Conservation (phyloP, 2,329 filamentous ascomycete genomes). For the Cryphonectria radicalis region DNA sequence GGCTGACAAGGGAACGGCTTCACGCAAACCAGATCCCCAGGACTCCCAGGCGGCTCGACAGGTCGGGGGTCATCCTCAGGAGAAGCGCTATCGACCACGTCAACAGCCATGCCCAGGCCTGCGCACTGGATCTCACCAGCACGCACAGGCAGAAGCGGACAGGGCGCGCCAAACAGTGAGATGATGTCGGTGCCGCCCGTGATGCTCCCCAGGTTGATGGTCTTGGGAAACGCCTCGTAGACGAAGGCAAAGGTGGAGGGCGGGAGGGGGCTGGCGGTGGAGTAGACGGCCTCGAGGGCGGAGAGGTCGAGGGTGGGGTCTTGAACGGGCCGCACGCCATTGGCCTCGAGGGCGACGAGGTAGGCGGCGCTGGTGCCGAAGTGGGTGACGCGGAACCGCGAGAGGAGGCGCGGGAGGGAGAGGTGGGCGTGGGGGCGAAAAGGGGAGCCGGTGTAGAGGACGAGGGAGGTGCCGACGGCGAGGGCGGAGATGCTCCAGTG, state of each 20-base stretch:
- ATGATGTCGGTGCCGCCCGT: slow-evolving; percentile 97
- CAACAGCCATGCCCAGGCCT: slow-evolving; percentile 79
- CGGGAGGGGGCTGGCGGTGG: slow-evolving; percentile 87
- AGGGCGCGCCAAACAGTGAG: slow-evolving; percentile 88
- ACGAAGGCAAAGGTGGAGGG: slow-evolving; percentile 93
- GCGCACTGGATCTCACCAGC: slow-evolving; percentile 78
- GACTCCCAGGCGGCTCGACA: slow-evolving; percentile 61
- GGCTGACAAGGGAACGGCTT: slow-evolving; percentile 90
- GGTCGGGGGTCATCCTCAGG: slow-evolving; percentile 53
- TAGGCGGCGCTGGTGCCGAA: slow-evolving; percentile 97
- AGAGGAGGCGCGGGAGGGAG: slow-evolving; percentile 81
- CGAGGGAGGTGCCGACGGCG: slow-evolving; percentile 78
- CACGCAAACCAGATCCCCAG: slow-evolving; percentile 87
- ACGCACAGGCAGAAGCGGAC: slow-evolving; percentile 73
- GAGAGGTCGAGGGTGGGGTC: slow-evolving; percentile 62
- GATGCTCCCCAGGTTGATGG: slow-evolving; percentile 89
- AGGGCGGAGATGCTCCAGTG: slow-evolving; percentile 92
- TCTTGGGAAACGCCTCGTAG: slow-evolving; percentile 77
- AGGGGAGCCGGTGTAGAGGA: slow-evolving; percentile 91
- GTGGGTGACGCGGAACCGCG: slow-evolving; percentile 82
- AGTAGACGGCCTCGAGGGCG: slow-evolving; percentile 83
- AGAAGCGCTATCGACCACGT: slow-evolving; percentile 60
- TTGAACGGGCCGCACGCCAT: slow-evolving; percentile 62
- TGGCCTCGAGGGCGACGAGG: slow-evolving; percentile 86
- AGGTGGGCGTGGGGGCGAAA: slow-evolving; percentile 80